Evolutionary conservation across 108 stramenopile species (phyloP).

Genomic region (Asterionellopsis glacialis): DNA sequence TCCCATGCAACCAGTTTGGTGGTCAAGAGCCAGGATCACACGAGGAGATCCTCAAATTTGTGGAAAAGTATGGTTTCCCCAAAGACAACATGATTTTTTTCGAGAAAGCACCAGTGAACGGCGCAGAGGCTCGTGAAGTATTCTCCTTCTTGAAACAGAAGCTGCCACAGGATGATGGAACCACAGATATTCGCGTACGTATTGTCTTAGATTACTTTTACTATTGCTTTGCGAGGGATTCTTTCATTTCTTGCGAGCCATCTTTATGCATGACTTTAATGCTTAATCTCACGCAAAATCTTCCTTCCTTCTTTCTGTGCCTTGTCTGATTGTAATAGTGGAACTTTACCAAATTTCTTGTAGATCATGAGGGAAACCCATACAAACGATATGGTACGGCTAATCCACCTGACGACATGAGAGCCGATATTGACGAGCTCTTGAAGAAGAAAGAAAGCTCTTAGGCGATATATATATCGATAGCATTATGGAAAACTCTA

Average conservation of each 20-base stretch:
- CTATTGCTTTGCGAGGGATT: background rate
- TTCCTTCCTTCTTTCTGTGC: background rate
- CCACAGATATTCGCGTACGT: constrained; percentile 40
- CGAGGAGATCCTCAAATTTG: constrained; percentile 60
- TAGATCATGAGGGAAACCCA: constrained; percentile 68
- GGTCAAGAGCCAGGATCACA: constrained; percentile 69
- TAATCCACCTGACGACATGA: constrained; percentile 43
- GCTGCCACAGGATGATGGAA: constrained; percentile 52
- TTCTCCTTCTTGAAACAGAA: constrained; percentile 56
- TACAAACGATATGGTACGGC: constrained; percentile 44
- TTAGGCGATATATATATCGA: background rate
- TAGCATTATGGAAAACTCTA: no score
- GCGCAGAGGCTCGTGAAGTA: constrained; percentile 63
- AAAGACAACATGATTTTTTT: constrained; percentile 63
- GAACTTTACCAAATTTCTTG: constrained; percentile 58
- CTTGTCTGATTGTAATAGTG: constrained; percentile 17
- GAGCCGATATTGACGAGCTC: constrained; percentile 51
- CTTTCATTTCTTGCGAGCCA: background rate
- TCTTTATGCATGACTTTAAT: background rate
- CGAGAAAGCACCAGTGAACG: constrained; percentile 78
- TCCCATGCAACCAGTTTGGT: constrained; percentile 82
- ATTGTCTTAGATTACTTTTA: constrained; percentile 13
- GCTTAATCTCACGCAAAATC: background rate
- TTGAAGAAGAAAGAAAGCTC: constrained; percentile 40
- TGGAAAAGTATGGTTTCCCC: constrained; percentile 33